Base-by-base conservation (phyloP, 78 protist species). In the Parvularia atlantis region DNA sequence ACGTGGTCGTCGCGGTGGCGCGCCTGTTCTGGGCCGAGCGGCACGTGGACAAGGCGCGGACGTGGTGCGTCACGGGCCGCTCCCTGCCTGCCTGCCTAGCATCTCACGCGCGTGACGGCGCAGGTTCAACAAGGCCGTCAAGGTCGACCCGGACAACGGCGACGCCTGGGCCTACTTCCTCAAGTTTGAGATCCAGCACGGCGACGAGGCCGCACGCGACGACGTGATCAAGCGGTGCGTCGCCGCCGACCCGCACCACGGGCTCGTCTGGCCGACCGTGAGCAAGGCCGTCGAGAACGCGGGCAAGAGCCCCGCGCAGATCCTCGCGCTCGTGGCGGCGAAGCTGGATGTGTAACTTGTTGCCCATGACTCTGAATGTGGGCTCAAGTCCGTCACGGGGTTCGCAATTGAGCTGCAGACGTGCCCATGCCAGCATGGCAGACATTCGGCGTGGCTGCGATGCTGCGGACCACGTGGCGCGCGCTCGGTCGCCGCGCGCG, bases 141-240 rank as follows among this genome's bases (percentile, higher is more conserved):
- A 85, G 5, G 39, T 69, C 26, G 82, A 82, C 30, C 83, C 92
- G 13, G 88, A 86, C 72, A 31, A 41, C 62, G 98, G 98, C 41
- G 98, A 94, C 60, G 91, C 91, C 1, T 94, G 97, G 96, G 94
- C 92, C 0, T 48, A 44, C 52, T 85, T 56, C 63, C 90, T 82
- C 68, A 39, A 69, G 17, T 90, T 92, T 33, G 78, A 84, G 60
- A 37, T 74, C 41, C 81, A 78, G 61, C 82, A 87, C 64, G 94
- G 94, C 22, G 73, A 76, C 4, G 69, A 31, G 62, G 67, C 17
- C 11, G 0, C 79, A 30, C 80, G 54, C 2, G 75, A 57, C 11
- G 75, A 78, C 16, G 67, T 91, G 1, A 14, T 71, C 22, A 71
- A 76, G 24, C 75, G 73, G 22, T 91, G 95, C 54, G 31, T 73